Conservation (phyloP, 2,329 filamentous ascomycete genomes). For the Aspergillus eucalypticola region DNA sequence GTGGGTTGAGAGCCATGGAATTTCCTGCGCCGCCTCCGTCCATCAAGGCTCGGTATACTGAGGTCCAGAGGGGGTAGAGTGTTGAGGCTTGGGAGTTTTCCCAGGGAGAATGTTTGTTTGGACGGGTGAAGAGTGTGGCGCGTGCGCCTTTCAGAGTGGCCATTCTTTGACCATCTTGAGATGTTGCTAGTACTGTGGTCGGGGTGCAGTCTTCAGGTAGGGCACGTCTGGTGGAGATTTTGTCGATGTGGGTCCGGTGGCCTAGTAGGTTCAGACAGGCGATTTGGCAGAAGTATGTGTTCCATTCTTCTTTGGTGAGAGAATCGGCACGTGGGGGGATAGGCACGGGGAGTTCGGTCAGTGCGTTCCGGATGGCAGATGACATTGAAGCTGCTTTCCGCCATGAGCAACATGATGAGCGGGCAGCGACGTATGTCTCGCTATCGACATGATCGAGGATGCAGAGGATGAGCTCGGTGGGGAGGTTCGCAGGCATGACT, state of each 20-base stretch:
- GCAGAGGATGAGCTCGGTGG: constrained; percentile 23
- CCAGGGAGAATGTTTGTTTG: background rate
- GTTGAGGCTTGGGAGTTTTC: constrained; percentile 15
- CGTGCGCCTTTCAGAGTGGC: constrained; percentile 18
- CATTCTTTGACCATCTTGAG: constrained; percentile 14
- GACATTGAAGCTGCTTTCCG: constrained; percentile 18
- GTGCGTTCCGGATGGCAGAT: constrained; percentile 16
- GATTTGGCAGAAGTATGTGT: constrained; percentile 18
- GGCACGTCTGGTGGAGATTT: constrained; percentile 6
- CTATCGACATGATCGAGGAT: constrained; percentile 20
- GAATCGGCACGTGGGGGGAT: constrained; percentile 11
- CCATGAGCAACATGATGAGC: constrained; percentile 20
- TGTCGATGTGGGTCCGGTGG: constrained; percentile 12
- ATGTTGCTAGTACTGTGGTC: constrained; percentile 12
- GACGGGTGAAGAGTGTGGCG: constrained; percentile 10
- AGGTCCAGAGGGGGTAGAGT: constrained; percentile 23
- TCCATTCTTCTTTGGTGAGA: constrained; percentile 20
- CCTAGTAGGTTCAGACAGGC: constrained; percentile 19
- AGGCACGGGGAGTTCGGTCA: constrained; percentile 16
- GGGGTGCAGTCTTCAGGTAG: constrained; percentile 14
- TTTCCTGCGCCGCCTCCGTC: constrained; percentile 4
- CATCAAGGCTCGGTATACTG: constrained; percentile 17
- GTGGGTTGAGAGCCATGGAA: constrained; percentile 12
- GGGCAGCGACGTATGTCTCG: constrained; percentile 22
- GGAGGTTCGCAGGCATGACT: constrained; percentile 15